Percentiles rank a stretch among this genome's conserved stretches.
phyloP scores from a whole-genome alignment of 179 eudicot genomes.

The Beta corolliflora region DNA sequence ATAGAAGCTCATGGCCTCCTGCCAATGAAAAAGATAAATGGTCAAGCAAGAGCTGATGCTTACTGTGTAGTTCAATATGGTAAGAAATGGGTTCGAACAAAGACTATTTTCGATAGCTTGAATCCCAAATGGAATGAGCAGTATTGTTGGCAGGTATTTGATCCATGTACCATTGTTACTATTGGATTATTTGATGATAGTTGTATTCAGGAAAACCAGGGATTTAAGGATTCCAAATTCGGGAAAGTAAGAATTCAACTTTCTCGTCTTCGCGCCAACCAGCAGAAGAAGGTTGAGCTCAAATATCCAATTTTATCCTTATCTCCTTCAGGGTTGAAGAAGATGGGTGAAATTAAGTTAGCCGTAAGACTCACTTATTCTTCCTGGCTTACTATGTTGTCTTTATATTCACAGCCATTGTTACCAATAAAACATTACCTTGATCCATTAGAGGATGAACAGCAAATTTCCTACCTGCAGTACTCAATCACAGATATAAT shows the following conservation, averaged over 20 bases:
- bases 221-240: constrained; percentile 35
- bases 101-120: constrained; percentile 63
- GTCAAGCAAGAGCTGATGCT: constrained; percentile 58
- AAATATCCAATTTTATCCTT: constrained; percentile 31
- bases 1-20: constrained; percentile 62
- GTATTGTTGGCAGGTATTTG: constrained; percentile 65
- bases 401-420: constrained; percentile 25
- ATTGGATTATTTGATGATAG: constrained; percentile 63
- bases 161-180: constrained; percentile 60
- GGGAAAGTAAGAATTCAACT: constrained; percentile 37
- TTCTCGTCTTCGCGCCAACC: constrained; percentile 28
- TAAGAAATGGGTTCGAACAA: constrained; percentile 73
- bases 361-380: constrained; percentile 30
- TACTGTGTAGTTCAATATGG: constrained; percentile 80
- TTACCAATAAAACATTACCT: constrained; percentile 37
- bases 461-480: constrained; percentile 16
- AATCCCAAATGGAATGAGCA: constrained; percentile 63
- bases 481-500: constrained; percentile 29
- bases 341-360: constrained; percentile 37
- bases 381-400: constrained; percentile 22
- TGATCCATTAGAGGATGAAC: constrained; percentile 16
- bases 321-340: constrained; percentile 24
- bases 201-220: constrained; percentile 43
- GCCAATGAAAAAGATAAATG: constrained; percentile 69
- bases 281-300: background rate